These are phyloP conservation scores for Platanthera guangdongensis DNA, from an alignment of 106 monocot species.

Conservation along the genomic window DNA sequence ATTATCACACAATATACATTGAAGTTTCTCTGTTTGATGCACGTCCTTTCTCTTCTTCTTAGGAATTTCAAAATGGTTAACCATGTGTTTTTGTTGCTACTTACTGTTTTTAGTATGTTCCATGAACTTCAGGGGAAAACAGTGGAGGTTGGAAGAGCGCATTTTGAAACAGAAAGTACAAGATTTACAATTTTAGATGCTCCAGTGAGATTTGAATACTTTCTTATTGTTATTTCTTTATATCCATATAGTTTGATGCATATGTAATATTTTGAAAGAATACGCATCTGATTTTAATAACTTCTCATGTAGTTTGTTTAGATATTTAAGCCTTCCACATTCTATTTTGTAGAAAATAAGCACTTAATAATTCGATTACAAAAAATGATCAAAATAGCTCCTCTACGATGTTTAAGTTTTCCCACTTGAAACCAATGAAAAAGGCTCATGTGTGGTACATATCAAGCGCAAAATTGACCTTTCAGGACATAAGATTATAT, in stretches of 20 bases:
- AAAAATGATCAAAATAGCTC: background rate
- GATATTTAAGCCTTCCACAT: background rate
- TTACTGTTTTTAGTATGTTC: conserved; percentile 3
- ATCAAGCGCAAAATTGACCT: no score
- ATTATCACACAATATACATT: no score
- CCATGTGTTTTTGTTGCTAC: background rate
- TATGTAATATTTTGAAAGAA: background rate
- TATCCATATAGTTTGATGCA: background rate
- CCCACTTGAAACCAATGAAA: no score
- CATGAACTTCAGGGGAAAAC: conserved; percentile 63
- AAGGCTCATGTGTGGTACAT: no score
- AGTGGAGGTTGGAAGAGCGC: conserved; percentile 96
- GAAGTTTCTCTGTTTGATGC: no score
- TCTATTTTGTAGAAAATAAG: background rate
- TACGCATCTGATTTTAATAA: background rate
- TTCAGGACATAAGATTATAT: no score
- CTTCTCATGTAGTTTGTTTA: background rate
- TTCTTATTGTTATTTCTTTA: conserved; percentile 1
- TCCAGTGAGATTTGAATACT: conserved; percentile 42
- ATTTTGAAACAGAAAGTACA: conserved; percentile 93
- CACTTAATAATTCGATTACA: background rate
- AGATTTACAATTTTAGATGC: conserved; percentile 97
- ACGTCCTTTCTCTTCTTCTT: background rate
- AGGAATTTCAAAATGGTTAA: background rate
- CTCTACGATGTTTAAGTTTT: background rate